Base-by-base conservation (phyloP, 163 green algal species). In the Picocystis sp. region DNA sequence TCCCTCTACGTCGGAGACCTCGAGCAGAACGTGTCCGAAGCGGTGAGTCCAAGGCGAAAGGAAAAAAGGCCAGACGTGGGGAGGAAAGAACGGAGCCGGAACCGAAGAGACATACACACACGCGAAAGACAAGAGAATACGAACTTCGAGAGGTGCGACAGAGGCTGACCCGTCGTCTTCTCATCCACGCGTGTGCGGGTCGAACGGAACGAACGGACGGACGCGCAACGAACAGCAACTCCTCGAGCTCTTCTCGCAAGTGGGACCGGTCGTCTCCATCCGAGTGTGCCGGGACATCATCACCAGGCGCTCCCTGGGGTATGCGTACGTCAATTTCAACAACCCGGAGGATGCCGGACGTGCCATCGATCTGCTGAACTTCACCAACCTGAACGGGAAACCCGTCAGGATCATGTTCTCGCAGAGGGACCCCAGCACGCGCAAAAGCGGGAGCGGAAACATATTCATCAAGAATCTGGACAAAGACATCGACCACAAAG, bases 381-480 rank as follows among this genome's bases (percentile, higher is more conserved):
- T 92, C 69, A 72, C 71, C 8, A 57, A 73, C 2, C 50, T 97
- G 35, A 82, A 79, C 23, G 82, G 82, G 53, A 87, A 84, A 57
- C 77, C 86, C 12, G 93, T 98, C 61, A 84, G 90, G 56, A 92
- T 99, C 64, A 96, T 99, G 90, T 97, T 81, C 80, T 86, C 74
- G 47, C 83, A 94, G 69, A 77, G 84, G 53, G 87, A 97, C 71
- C 84, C 89, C 9, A 69, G 70, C n/a, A 67, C 74, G 49, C 71
- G 88, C 60, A 89, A 87, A 60, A 89, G 74, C 11, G 83, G 76
- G 24, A 67, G 83, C 42, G 82, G 77, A 48, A 93, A 93, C 65
- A 94, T 98, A 69, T 98, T 97, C 75, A 94, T 98, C 77, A 98
- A 98, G 77, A 97, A 96, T 75, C 78, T 99, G 59, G 88, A 98